Conservation (phyloP, 371 early-diverging fungal genomes). For the Blakeslea trispora region DNA sequence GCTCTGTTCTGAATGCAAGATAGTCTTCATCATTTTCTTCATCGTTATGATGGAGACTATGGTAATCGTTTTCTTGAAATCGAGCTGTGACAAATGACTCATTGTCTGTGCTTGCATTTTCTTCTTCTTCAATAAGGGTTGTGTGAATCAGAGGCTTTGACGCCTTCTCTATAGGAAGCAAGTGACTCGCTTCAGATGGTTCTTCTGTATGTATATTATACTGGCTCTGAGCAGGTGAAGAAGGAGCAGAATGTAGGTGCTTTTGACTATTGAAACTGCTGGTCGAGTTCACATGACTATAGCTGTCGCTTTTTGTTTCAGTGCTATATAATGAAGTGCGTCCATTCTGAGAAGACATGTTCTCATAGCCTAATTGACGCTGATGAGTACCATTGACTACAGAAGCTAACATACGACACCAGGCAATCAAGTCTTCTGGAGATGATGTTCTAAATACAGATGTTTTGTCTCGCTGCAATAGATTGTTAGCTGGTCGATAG, state of each 20-base stretch:
- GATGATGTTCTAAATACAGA: slow-evolving; percentile 18
- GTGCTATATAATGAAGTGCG: too few species aligned
- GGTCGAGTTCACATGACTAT: too few species aligned
- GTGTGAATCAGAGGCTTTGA: not conserved
- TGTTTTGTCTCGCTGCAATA: slow-evolving; percentile 26
- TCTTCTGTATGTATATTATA: too few species aligned
- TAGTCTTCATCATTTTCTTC: too few species aligned
- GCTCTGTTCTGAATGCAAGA: too few species aligned
- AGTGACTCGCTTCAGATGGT: too few species aligned
- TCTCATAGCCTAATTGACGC: not conserved
- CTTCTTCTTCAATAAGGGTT: not conserved
- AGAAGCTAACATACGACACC: slow-evolving; percentile 19
- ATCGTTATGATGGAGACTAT: too few species aligned
- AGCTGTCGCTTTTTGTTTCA: too few species aligned
- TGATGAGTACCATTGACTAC: slow-evolving; percentile 8
- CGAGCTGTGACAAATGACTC: slow-evolving; percentile 6
- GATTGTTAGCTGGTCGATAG: slow-evolving; percentile 16
- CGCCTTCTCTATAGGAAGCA: not conserved
- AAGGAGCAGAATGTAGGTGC: too few species aligned
- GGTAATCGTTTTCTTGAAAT: not conserved
- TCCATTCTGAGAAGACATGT: not conserved
- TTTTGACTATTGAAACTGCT: too few species aligned
- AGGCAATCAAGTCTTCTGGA: slow-evolving; percentile 15
- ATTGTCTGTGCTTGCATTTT: not conserved
- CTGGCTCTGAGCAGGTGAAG: too few species aligned